phyloP scores from a whole-genome alignment of 768 basidiomycete genomes.

The Strobilomyces confusus region DNA sequence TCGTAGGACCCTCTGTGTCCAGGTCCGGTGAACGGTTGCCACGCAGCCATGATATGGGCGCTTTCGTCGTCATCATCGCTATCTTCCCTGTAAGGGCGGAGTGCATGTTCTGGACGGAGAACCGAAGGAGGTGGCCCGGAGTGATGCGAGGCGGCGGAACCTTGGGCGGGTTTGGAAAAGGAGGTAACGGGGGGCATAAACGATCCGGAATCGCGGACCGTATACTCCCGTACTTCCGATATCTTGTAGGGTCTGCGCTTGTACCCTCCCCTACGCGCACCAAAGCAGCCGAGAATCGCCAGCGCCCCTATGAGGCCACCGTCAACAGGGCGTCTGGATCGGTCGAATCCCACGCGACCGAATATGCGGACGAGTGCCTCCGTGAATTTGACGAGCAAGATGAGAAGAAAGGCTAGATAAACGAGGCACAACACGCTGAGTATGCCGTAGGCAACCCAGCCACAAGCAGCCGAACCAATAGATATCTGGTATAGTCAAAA shows the following conservation, averaged over 20 bases:
- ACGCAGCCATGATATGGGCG: slow-evolving; percentile 92
- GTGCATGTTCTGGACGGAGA: slow-evolving; percentile 74
- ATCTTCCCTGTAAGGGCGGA: slow-evolving; percentile 72
- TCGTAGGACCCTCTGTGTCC: slow-evolving; percentile 22
- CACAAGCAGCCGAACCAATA: slow-evolving; percentile 72
- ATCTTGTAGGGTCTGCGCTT: slow-evolving; percentile 24
- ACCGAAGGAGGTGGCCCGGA: slow-evolving; percentile 64
- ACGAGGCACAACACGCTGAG: slow-evolving; percentile 79
- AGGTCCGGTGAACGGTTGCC: slow-evolving; percentile 67
- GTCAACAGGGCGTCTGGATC: slow-evolving; percentile 73
- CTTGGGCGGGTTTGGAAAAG: slow-evolving; percentile 26
- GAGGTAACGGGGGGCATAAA: slow-evolving; percentile 42
- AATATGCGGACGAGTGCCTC: slow-evolving; percentile 80
- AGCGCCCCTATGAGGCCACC: slow-evolving; percentile 86
- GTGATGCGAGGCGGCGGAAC: slow-evolving; percentile 32
- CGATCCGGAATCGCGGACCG: slow-evolving; percentile 42
- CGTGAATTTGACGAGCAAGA: slow-evolving; percentile 79
- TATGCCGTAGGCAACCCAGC: slow-evolving; percentile 95
- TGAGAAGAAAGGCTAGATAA: slow-evolving; percentile 76
- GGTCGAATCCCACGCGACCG: slow-evolving; percentile 79
- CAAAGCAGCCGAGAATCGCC: slow-evolving; percentile 63
- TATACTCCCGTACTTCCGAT: slow-evolving; percentile 26
- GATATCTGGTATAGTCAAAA: slow-evolving; percentile 55
- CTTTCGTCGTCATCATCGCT: slow-evolving; percentile 66
- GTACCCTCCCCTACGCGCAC: slow-evolving; percentile 40